A percentile compares a stretch with the other conserved stretches of the same genome.
These are phyloP conservation scores for Ambrosia hybrid DNA, from an alignment of 140 eudicot species.

Conservation along the genomic window DNA sequence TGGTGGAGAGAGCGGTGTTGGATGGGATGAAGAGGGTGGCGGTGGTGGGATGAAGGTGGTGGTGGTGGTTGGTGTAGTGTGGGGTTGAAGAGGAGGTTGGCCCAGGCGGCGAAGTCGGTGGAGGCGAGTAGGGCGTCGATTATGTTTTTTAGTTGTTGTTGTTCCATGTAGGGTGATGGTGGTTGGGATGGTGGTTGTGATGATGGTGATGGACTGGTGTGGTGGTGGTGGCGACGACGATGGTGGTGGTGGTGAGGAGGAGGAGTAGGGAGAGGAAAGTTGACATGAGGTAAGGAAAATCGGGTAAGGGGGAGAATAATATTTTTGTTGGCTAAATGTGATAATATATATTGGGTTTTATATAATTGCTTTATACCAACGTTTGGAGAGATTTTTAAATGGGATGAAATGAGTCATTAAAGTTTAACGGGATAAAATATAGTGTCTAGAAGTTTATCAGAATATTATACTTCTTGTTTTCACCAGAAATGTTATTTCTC, in stretches of 20 bases:
- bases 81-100: conserved; percentile 50
- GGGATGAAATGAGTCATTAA: no score
- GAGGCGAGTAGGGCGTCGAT: conserved; percentile 61
- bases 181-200: conserved; percentile 15
- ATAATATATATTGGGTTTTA: neutral
- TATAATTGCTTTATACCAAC: neutral
- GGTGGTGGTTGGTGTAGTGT: conserved; percentile 43
- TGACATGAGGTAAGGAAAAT: conserved; percentile 32
- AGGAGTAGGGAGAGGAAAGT: conserved; percentile 7
- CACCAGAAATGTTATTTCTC: no score
- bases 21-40: conserved; percentile 26
- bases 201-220: conserved; percentile 8
- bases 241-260: conserved; percentile 23
- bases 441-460: no score
- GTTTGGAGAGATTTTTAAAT: no score
- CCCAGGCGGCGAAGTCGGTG: conserved; percentile 65
- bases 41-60: conserved; percentile 60
- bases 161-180: conserved; percentile 24
- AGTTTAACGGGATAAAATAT: no score
- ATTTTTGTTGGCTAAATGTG: conserved; percentile 7
- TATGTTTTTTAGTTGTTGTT: conserved; percentile 50
- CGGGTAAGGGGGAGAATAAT: neutral
- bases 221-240: conserved; percentile 3
- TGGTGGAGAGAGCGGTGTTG: conserved; percentile 31
- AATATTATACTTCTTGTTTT: no score